These are phyloP conservation scores for Samsoniella hepiali DNA, from an alignment of 2,329 filamentous ascomycete species.

Conservation along the genomic window DNA sequence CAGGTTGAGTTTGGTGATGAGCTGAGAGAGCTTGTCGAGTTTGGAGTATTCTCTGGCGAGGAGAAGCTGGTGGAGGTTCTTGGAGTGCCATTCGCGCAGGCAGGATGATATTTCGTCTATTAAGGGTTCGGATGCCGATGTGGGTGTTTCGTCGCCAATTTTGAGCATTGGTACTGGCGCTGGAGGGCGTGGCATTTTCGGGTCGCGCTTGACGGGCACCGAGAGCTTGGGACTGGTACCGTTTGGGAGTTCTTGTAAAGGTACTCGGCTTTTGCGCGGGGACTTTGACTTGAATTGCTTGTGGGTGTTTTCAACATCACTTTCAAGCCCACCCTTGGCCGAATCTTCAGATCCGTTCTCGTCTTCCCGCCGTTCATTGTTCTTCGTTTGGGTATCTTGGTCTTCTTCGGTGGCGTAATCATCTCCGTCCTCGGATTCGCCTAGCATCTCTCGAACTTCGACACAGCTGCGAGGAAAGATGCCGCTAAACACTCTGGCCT, in stretches of 20 bases:
- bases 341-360: conserved; percentile 44
- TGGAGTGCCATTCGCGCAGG: conserved; percentile 96
- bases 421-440: conserved; percentile 61
- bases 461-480: conserved; percentile 95
- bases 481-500: conserved; percentile 95
- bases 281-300: conserved; percentile 25
- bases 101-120: conserved; percentile 98
- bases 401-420: conserved; percentile 38
- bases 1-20: conserved; percentile 80
- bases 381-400: conserved; percentile 31
- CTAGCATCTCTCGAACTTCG: conserved; percentile 88
- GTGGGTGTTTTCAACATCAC: conserved; percentile 33
- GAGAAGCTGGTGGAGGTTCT: conserved; percentile 88
- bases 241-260: conserved; percentile 38
- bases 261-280: conserved; percentile 28
- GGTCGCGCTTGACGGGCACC: conserved; percentile 55
- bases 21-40: conserved; percentile 74
- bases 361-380: conserved; percentile 25
- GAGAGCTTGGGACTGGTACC: conserved; percentile 43
- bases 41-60: conserved; percentile 77
- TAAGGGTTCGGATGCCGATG: conserved; percentile 80
- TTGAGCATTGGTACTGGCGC: conserved; percentile 97
- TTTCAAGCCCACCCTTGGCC: conserved; percentile 52
- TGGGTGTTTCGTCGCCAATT: conserved; percentile 94
- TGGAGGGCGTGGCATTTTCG: conserved; percentile 69